Percentiles rank a stretch among this genome's conserved stretches.
Evolutionary conservation across 106 monocot species (phyloP).

Genomic region (Phalaenopsis equestris): DNA sequence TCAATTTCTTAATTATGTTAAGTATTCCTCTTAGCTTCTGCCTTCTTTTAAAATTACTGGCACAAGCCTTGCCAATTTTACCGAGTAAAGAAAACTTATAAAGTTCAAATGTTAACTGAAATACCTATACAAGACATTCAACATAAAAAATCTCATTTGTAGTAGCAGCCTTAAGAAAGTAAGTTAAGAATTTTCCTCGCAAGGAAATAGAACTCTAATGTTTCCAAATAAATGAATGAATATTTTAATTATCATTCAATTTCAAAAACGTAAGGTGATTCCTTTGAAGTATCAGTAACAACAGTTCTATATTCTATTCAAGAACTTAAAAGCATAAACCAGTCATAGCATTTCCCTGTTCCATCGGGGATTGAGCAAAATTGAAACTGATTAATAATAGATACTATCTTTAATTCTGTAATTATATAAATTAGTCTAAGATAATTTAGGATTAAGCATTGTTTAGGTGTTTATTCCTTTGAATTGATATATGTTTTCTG

Average conservation of each 20-base stretch:
- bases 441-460: background rate
- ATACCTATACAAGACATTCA: too few relatives aligned
- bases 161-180: too few relatives aligned
- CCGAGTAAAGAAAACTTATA: background rate
- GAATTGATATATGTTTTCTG: too few relatives aligned
- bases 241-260: background rate
- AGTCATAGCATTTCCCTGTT: background rate
- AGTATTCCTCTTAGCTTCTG: background rate
- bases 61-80: background rate
- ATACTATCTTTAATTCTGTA: background rate
- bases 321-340: background rate
- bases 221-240: too few relatives aligned
- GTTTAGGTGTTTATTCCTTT: background rate
- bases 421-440: background rate
- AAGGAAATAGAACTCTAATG: too few relatives aligned
- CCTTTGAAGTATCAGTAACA: background rate
- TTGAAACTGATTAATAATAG: background rate
- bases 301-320: background rate
- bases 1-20: background rate
- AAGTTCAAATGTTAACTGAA: too few relatives aligned
- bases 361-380: background rate
- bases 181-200: too few relatives aligned
- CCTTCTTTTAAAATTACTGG: background rate
- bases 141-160: too few relatives aligned
- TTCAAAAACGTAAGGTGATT: background rate